Evolutionary conservation across 441 rosid species (phyloP).

Genomic region (Arabidopsis lyrata): DNA sequence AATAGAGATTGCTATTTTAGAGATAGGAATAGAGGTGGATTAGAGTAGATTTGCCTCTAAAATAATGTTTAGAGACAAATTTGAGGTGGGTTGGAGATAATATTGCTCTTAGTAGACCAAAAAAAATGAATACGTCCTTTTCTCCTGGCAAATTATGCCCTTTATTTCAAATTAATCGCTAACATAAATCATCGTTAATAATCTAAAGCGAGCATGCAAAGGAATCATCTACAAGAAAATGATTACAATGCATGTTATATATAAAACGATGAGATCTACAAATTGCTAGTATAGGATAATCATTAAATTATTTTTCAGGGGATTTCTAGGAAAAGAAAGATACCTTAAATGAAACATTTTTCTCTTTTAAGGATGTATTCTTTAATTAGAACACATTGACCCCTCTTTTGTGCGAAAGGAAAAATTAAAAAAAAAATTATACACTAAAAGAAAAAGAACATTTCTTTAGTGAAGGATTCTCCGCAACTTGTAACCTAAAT

Average conservation of each 20-base stretch:
- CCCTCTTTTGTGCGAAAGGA: constrained; percentile 37
- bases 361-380: constrained; percentile 48
- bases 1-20: too few relatives aligned
- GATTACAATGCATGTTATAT: constrained; percentile 27
- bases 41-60: too few relatives aligned
- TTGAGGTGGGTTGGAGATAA: too few relatives aligned
- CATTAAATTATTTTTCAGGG: constrained; percentile 28
- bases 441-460: constrained; percentile 24
- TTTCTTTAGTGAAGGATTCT: constrained; percentile 39
- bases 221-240: constrained; percentile 35
- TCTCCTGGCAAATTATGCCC: background rate
- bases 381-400: constrained; percentile 40
- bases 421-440: background rate
- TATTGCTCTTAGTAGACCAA: background rate
- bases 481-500: constrained; percentile 31
- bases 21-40: too few relatives aligned
- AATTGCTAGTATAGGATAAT: constrained; percentile 29
- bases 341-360: constrained; percentile 49
- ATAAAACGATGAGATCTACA: constrained; percentile 26
- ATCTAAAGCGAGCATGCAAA: constrained; percentile 43
- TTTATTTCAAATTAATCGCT: constrained; percentile 2
- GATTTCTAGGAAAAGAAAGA: constrained; percentile 37
- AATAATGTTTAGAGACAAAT: too few relatives aligned
- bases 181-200: constrained; percentile 11
- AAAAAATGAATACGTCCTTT: background rate